Base-by-base conservation (phyloP, 129 eudicot genomes). In the Dittrichia graveolens region DNA sequence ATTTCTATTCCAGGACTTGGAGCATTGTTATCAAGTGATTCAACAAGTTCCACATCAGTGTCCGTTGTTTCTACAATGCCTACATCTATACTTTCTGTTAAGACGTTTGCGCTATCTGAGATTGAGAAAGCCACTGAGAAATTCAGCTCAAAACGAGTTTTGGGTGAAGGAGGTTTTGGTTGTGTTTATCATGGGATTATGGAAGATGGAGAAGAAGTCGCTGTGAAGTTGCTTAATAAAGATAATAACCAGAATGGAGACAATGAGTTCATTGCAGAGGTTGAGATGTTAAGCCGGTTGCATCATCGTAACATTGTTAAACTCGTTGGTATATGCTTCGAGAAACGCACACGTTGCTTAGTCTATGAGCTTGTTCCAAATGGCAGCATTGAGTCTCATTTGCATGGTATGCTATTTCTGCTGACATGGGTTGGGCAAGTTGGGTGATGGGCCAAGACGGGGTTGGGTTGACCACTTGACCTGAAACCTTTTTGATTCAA, bases 371-470 rank as follows among this genome's bases (percentile, higher is more conserved):
- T 91, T 41, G 92, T 91, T 63, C 85, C 82, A 55, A 91, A 88
- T 72, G 97, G 96, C 80, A 91, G 90, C 61, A 87, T 91, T 48
- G 96, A 91, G 65, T 88, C 96, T 47, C 96, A 91, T 69, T 86
- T 91, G 80, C 96, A 91, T 44, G 97, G 97, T 91, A 86, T 62
- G 54, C 49, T 69, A 46, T 74, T 71, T 68, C 81, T 14, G 37
- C 11, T 5, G 16, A 38, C 15, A 35, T 34, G 45, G 41, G 37
- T 44, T 35, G 63, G 55, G 15, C 55, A 34, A 40, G 63, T 24
- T 31, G 31, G 67, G 67, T 40, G 37, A 35, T 38, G 11, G 65
- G 65, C 31, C 6, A 59, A 24, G 31, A 58, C 3, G 64, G 40
- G 42, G 2, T 24, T 24, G 4, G n/a, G 8, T 9, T 34, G 38